Evolutionary conservation across 495 filamentous ascomycete species (phyloP).

Genomic region (Neurospora pannonica): DNA sequence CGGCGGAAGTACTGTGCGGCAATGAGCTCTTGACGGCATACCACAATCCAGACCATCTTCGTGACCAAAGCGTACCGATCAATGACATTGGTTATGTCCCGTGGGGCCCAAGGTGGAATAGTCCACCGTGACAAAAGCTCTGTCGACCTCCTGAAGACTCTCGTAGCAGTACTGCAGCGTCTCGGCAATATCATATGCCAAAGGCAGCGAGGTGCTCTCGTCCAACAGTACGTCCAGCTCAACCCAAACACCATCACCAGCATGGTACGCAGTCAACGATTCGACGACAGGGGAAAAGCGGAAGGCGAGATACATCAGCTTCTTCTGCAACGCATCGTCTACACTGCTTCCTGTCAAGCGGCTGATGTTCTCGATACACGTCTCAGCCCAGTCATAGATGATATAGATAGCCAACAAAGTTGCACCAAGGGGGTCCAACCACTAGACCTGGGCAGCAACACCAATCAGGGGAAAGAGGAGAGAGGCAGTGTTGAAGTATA

Average conservation of each 20-base stretch:
- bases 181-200: constrained; percentile 39
- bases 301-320: constrained; percentile 37
- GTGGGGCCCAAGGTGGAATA: constrained; percentile 17
- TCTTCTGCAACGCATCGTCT: constrained; percentile 22
- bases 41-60: background rate
- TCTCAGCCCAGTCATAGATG: constrained; percentile 40
- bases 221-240: constrained; percentile 39
- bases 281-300: constrained; percentile 35
- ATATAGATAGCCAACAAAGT: constrained; percentile 38
- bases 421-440: constrained; percentile 40
- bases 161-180: constrained; percentile 41
- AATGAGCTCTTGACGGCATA: background rate
- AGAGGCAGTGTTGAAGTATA: constrained; percentile 42
- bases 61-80: background rate
- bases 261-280: constrained; percentile 35
- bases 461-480: constrained; percentile 40
- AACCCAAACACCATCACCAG: constrained; percentile 40
- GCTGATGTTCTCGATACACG: constrained; percentile 37
- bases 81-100: constrained; percentile 4
- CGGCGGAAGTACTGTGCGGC: background rate
- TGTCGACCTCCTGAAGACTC: constrained; percentile 35
- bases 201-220: constrained; percentile 27
- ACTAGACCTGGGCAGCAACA: constrained; percentile 31
- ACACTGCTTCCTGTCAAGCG: constrained; percentile 33
- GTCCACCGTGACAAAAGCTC: constrained; percentile 40